Evolutionary conservation across 2,329 filamentous ascomycete genomes (phyloP).

Genomic region (Fusarium sp.): DNA sequence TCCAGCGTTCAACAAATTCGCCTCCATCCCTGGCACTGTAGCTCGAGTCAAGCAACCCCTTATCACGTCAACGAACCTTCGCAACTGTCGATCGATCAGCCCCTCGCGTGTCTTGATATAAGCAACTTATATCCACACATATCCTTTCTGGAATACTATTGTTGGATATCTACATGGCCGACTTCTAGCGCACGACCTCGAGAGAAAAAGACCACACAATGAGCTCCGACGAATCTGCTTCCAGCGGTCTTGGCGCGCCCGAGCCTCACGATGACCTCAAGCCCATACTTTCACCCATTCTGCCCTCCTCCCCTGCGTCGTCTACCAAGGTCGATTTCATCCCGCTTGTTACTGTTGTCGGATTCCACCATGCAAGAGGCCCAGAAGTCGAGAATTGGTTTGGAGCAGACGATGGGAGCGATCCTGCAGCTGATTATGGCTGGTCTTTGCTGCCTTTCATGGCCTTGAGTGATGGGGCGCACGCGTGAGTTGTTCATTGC

Average conservation of each 20-base stretch:
- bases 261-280: constrained; percentile 40
- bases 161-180: constrained; percentile 35
- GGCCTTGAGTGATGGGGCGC: constrained; percentile 94
- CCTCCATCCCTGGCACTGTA: not conserved
- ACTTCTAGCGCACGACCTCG: constrained; percentile 7
- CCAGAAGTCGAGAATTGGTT: constrained; percentile 96
- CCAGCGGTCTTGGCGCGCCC: constrained; percentile 34
- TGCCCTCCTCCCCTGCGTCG: constrained; percentile 45
- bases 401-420: constrained; percentile 75
- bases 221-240: constrained; percentile 43
- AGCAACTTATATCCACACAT: not conserved
- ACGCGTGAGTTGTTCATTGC: constrained; percentile 72
- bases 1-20: constrained; percentile 11
- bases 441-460: constrained; percentile 96
- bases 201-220: constrained; percentile 25
- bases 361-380: constrained; percentile 85
- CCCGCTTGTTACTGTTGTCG: constrained; percentile 81
- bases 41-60: constrained; percentile 13
- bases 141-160: not conserved
- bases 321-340: constrained; percentile 57
- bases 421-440: constrained; percentile 85
- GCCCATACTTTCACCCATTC: constrained; percentile 46
- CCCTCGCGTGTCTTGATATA: not conserved
- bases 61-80: constrained; percentile 14
- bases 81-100: not conserved